phyloP scores from a whole-genome alignment of 202 grass and related monocot genomes.

The Eragrostis tef region DNA sequence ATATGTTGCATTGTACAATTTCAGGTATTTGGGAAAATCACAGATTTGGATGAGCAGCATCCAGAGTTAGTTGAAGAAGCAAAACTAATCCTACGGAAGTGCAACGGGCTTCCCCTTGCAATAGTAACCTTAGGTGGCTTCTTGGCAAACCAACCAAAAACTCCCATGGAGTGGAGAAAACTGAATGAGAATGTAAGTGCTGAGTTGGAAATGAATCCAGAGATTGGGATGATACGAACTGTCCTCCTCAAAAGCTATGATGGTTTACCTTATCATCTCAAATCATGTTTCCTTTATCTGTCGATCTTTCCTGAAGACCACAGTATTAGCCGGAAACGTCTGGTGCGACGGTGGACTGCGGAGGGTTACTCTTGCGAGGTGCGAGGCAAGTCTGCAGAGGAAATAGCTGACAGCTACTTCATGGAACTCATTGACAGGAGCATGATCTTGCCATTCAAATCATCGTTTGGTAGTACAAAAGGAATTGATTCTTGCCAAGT shows the following conservation, averaged over 20 bases:
- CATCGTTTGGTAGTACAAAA: too few species aligned
- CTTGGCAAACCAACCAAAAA: constrained; percentile 34
- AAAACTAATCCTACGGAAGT: constrained; percentile 33
- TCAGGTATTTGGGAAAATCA: constrained; percentile 5
- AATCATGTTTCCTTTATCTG: constrained; percentile 44
- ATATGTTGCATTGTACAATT: too few species aligned
- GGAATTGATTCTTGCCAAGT: constrained; percentile 20
- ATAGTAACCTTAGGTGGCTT: constrained; percentile 33
- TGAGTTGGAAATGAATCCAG: constrained; percentile 33
- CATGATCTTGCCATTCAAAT: constrained; percentile 29
- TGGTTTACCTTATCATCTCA: constrained; percentile 39
- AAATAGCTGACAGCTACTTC: constrained; percentile 27
- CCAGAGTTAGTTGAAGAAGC: constrained; percentile 19
- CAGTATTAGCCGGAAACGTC: background rate
- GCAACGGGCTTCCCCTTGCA: constrained; percentile 33
- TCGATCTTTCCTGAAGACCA: constrained; percentile 33
- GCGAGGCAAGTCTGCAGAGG: background rate
- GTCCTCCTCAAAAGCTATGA: constrained; percentile 39
- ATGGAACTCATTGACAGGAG: constrained; percentile 29
- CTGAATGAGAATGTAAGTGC: constrained; percentile 18
- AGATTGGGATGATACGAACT: constrained; percentile 14
- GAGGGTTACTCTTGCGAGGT: background rate
- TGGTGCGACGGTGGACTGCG: constrained; percentile 44
- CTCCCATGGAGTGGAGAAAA: background rate
- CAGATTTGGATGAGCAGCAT: background rate